Conservation (phyloP, 441 rosid genomes). For the Gossypium schwendimanii region DNA sequence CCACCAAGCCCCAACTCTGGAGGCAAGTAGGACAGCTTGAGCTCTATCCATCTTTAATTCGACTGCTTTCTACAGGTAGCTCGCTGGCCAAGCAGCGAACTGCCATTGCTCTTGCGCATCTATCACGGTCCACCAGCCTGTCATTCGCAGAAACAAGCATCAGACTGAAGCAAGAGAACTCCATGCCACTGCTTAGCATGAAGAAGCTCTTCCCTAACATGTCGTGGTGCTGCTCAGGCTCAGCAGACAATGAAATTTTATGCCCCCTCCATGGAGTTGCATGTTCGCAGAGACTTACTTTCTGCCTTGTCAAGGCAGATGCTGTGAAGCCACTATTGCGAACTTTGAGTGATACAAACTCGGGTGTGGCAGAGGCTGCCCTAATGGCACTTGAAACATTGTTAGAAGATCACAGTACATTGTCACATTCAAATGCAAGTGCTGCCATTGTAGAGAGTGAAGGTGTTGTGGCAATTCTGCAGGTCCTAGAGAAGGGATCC, state of each 20-base stretch:
- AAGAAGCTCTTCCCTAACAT: slow-evolving; percentile 25
- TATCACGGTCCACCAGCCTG: slow-evolving; percentile 34
- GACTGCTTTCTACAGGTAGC: slow-evolving; percentile 37
- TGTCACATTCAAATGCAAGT: slow-evolving; percentile 24
- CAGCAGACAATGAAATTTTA: slow-evolving; percentile 15
- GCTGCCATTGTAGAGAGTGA: slow-evolving; percentile 37
- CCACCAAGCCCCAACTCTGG: slow-evolving; percentile 43
- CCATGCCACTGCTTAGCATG: slow-evolving; percentile 10
- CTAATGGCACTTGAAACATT: slow-evolving; percentile 46
- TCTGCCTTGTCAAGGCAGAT: slow-evolving; percentile 50
- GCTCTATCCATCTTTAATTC: slow-evolving; percentile 35
- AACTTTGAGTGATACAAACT: slow-evolving; percentile 34
- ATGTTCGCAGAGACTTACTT: slow-evolving; percentile 33
- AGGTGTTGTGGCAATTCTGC: slow-evolving; percentile 36
- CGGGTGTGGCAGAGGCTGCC: slow-evolving; percentile 44
- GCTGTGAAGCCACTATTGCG: slow-evolving; percentile 45
- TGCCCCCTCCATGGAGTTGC: slow-evolving; percentile 45
- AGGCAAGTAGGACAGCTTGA: slow-evolving; percentile 38
- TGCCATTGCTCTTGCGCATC: slow-evolving; percentile 40
- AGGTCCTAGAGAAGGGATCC: slow-evolving; percentile 46
- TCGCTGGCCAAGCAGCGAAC: slow-evolving; percentile 41
- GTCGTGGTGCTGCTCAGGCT: slow-evolving; percentile 36
- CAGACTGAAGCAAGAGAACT: slow-evolving; percentile 11
- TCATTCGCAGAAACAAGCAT: slow-evolving; percentile 18
- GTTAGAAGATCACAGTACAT: slow-evolving; percentile 28